phyloP scores from a whole-genome alignment of 2,329 filamentous ascomycete species.

The Penicillium griseofulvum region DNA sequence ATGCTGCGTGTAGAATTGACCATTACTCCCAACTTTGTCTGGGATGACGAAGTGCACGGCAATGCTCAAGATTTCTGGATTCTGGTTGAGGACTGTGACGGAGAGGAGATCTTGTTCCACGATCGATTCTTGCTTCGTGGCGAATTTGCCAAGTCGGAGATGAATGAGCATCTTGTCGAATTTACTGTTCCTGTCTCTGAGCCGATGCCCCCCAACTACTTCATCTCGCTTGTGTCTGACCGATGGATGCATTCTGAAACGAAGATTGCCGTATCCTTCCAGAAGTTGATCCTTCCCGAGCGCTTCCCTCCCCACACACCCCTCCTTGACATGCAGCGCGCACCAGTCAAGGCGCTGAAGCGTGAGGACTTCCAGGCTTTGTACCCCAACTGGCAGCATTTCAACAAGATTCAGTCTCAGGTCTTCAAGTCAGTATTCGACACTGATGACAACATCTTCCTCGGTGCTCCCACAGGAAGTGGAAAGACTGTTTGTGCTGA shows the following conservation, averaged over 20 bases:
- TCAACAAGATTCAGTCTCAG: slow-evolving; percentile 98
- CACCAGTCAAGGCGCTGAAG: slow-evolving; percentile 87
- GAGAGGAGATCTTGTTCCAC: slow-evolving; percentile 91
- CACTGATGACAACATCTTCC: slow-evolving; percentile 87
- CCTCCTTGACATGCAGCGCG: slow-evolving; percentile 83
- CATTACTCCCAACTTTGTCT: slow-evolving; percentile 91
- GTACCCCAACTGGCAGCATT: slow-evolving; percentile 80
- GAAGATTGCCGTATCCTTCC: slow-evolving; percentile 87
- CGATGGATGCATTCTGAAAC: slow-evolving; percentile 99
- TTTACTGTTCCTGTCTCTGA: slow-evolving; percentile 96
- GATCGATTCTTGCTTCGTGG: slow-evolving; percentile 90
- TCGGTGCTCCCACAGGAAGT: slow-evolving; percentile 89
- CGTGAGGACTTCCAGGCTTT: slow-evolving; percentile 74
- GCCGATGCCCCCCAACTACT: slow-evolving; percentile 98
- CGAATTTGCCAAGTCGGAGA: slow-evolving; percentile 79
- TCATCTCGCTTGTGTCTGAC: slow-evolving; percentile 91
- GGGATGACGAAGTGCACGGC: slow-evolving; percentile 88
- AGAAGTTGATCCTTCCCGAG: slow-evolving; percentile 89
- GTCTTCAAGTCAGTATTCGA: slow-evolving; percentile 92
- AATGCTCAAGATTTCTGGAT: slow-evolving; percentile 94
- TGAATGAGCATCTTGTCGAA: slow-evolving; percentile 91
- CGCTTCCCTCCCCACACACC: slow-evolving; percentile 94
- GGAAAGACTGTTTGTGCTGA: slow-evolving; percentile 97
- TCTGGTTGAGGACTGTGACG: slow-evolving; percentile 93
- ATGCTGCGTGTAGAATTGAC: slow-evolving; percentile 87